phyloP scores from a whole-genome alignment of 345 rosid species.

The Cardamine resedifolia region DNA sequence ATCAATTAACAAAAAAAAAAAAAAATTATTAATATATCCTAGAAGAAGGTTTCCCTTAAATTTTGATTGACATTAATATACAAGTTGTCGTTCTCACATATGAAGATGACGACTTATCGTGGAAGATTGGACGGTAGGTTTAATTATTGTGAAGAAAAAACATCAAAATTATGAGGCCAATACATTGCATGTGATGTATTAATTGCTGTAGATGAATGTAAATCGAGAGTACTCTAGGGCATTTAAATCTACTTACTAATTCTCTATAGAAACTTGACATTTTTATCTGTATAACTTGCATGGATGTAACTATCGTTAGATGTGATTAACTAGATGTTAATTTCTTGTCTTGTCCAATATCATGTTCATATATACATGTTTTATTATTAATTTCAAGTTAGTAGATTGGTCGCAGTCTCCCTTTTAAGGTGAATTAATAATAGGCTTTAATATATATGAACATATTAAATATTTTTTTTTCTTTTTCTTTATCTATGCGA shows the following conservation, averaged over 20 bases:
- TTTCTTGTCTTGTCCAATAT: background rate
- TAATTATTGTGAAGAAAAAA: conserved; percentile 13
- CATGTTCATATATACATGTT: background rate
- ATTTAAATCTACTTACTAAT: conserved; percentile 9
- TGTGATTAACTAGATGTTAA: background rate
- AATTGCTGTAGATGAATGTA: background rate
- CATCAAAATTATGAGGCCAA: background rate
- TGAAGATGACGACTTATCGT: conserved; percentile 22
- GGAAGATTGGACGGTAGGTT: background rate
- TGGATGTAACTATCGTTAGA: conserved; percentile 40
- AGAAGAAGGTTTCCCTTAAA: background rate
- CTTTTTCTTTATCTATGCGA: too few relatives aligned
- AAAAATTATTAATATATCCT: too few relatives aligned
- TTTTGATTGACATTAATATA: background rate
- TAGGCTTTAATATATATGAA: too few relatives aligned
- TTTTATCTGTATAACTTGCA: conserved; percentile 42
- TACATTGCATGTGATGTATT: conserved; percentile 20
- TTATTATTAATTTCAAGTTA: background rate
- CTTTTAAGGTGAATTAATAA: too few relatives aligned
- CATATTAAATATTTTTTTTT: too few relatives aligned
- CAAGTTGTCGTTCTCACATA: conserved; percentile 12
- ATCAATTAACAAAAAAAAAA: too few relatives aligned
- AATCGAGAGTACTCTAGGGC: background rate
- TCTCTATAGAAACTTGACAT: conserved; percentile 14
- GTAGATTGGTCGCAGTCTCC: too few relatives aligned